Evolutionary conservation across 2,329 filamentous ascomycete genomes (phyloP).

Genomic region (Fusarium beomiforme): DNA sequence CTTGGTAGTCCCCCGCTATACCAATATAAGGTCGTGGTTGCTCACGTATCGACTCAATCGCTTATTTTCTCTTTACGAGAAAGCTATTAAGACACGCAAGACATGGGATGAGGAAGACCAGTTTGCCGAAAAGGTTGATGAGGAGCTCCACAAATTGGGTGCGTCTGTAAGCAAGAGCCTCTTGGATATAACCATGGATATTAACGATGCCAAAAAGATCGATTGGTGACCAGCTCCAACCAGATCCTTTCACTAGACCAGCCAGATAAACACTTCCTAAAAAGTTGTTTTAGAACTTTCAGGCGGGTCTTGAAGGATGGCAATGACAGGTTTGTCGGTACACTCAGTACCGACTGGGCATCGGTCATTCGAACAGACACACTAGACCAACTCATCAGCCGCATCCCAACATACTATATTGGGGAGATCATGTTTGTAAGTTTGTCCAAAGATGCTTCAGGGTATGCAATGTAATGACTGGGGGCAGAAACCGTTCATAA

Average conservation of each 20-base stretch:
- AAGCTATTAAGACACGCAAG: background rate
- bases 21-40: background rate
- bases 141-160: background rate
- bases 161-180: background rate
- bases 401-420: background rate
- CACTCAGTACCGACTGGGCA: constrained; percentile 8
- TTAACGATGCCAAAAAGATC: background rate
- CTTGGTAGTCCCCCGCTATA: constrained; percentile 3
- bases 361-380: background rate
- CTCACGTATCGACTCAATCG: background rate
- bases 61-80: background rate
- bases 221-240: background rate
- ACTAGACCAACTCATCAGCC: constrained; percentile 9
- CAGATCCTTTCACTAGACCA: background rate
- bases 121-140: background rate
- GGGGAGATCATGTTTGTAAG: constrained; percentile 6
- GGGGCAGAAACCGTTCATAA: background rate
- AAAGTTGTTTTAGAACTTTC: background rate
- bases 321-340: background rate
- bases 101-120: background rate
- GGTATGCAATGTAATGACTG: background rate
- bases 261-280: constrained; percentile 1
- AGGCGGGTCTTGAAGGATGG: background rate
- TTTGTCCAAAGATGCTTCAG: background rate
- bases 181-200: background rate